phyloP scores from a whole-genome alignment of 1,284 basidiomycete species.

The Tylopilus sp. region DNA sequence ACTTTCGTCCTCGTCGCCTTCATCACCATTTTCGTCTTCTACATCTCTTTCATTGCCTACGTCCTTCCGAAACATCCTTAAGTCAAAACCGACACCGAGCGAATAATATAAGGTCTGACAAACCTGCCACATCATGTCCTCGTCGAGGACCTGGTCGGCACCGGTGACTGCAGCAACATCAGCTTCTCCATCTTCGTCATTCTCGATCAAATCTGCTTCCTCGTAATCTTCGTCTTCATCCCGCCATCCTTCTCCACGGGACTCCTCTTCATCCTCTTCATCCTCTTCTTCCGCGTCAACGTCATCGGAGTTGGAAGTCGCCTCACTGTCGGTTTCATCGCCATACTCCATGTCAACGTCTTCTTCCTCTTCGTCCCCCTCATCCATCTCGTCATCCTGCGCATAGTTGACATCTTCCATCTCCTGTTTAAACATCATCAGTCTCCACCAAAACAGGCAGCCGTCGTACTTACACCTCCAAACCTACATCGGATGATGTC shows the following conservation, averaged over 20 bases:
- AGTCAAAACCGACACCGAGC: slow-evolving; percentile 4
- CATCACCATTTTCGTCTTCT: slow-evolving; percentile 43
- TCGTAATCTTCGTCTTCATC: slow-evolving; percentile 64
- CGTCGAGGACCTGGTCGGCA: slow-evolving; percentile 41
- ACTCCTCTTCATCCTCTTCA: slow-evolving; percentile 55
- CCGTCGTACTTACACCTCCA: slow-evolving; percentile 61
- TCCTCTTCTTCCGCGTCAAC: slow-evolving; percentile 59
- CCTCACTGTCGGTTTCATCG: slow-evolving; percentile 76
- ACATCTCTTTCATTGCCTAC: slow-evolving; percentile 57
- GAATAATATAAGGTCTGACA: slow-evolving; percentile 20
- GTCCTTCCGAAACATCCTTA: slow-evolving; percentile 42
- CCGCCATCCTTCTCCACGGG: slow-evolving; percentile 64
- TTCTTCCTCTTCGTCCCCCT: slow-evolving; percentile 75
- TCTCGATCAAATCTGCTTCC: slow-evolving; percentile 52
- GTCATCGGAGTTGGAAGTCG: slow-evolving; percentile 69
- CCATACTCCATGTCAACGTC: slow-evolving; percentile 87
- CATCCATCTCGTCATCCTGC: slow-evolving; percentile 76
- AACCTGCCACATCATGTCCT: slow-evolving; percentile 75
- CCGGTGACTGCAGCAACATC: slow-evolving; percentile 39
- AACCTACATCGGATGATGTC: slow-evolving; percentile 44
- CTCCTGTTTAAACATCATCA: slow-evolving; percentile 47
- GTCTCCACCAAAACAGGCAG: neutral
- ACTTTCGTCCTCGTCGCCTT: slow-evolving; percentile 44
- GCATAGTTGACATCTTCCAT: slow-evolving; percentile 74
- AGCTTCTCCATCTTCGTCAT: slow-evolving; percentile 53